Evolutionary conservation across 192 early-diverging fungal genomes (phyloP), one percentile per base, ranked within the genome.

Genomic region (Podila minutissima): DNA sequence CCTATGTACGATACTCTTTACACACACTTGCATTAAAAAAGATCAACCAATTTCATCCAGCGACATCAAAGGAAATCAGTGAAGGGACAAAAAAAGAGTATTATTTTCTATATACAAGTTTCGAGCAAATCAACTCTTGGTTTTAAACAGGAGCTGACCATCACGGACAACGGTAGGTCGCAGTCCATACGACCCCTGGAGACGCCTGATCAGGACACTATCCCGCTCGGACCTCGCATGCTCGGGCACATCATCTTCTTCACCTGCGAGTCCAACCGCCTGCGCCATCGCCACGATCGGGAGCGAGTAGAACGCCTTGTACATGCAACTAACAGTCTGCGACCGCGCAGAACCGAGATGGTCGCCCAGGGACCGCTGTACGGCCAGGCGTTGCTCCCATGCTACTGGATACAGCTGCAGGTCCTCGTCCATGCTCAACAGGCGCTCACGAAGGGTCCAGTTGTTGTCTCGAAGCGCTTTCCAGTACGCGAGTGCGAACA

Each of bases 241-340:
- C 3, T 12, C 46, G n/a, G 53, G n/a, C 8, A 33, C 69, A 8
- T 35, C 50, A 5, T n/a, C 15, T 7, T 35, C 5, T 0, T 5
- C 31, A 3, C 37, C 49, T 5, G 55, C n/a, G 22, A 81, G 29
- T 0, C 77, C 77, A 0, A 81, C 77, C 0, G 71, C 22, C 15
- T 64, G 51, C 7, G 67, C 77, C 41, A 66, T 31, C 6, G 55
- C 69, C 5, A 28, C 24, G 6, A 81, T 50, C 12, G 77, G 67
- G 15, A 81, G 62, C 1, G 71, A 81, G 26, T 81, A 73, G 22
- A 72, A 81, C 1, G 77, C 77, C 50, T 81, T 81, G 57, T 35
- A 53, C 53, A 81, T 81, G 2, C 55, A 60, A 1, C 60, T 71
- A 48, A 81, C 77, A 22, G 51, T 81, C 38, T 38, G 22, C 0